Base-by-base conservation (phyloP, 2,329 filamentous ascomycete species). In the Penicillium sp. region DNA sequence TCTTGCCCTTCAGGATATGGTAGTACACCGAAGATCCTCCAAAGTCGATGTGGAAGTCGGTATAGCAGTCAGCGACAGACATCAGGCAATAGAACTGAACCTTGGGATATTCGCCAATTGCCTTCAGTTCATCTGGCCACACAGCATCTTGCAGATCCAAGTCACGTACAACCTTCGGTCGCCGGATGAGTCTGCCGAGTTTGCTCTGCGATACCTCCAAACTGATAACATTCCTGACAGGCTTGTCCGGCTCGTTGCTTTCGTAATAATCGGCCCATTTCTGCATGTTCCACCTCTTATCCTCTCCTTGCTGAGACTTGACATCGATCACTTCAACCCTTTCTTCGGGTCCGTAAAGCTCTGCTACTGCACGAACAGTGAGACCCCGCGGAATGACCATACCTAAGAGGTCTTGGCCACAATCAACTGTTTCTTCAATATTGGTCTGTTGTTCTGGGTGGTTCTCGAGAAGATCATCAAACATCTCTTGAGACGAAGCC, bases 1-100 rank as follows among this genome's bases (percentile, higher is more conserved):
- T 88, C 64, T 80, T 84, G 53, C 86, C 86, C 60, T 85, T 85
- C 52, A 88, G 71, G 58, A 88, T 87, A 64, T 88, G 86, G 61
- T 88, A 88, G 65, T 84, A 88, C 6, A 88, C 86, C 1, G 85
- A 88, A 4, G 86, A 88, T 6, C 86, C 86, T 35, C 85, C 86
- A 69, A 88, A 88, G 65, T 88, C 86, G 65, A 88, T 86, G 69
- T 88, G 86, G 61, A 88, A 88, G 68, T 88, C 86, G 21, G 86
- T 88, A 61, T 86, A 88, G 69, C 85, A 87, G 68, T 88, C 85
- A 13, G 84, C 83, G 23, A 87, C 85, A 6, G 86, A 88, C 86
- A 88, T 88, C 35, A 88, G 73, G 65, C 84, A 86, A 72, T 87
- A 87, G 64, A 86, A 87, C 56, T 87, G 84, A 8, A 88, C 86